Conservation (phyloP, 768 basidiomycete genomes). For the Calocera viscosa region DNA sequence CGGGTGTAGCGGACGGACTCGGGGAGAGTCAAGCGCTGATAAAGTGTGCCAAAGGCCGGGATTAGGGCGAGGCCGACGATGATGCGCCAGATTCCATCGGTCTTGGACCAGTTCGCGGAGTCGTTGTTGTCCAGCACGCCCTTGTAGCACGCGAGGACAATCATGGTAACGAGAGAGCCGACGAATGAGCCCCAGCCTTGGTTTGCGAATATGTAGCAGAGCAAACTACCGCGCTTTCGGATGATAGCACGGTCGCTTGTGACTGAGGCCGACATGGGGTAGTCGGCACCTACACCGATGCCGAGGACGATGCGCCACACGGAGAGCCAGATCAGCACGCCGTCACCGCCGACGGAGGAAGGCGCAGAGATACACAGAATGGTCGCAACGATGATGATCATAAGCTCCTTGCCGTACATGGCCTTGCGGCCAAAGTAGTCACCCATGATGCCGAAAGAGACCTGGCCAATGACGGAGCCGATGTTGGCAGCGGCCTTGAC, state of each 20-base stretch:
- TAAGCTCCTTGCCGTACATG: constrained; percentile 65
- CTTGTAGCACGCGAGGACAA: constrained; percentile 53
- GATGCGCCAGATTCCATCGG: constrained; percentile 70
- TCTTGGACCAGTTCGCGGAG: constrained; percentile 39
- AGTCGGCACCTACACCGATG: constrained; percentile 67
- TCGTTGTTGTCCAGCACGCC: constrained; percentile 46
- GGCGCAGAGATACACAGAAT: constrained; percentile 56
- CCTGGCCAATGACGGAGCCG: constrained; percentile 40
- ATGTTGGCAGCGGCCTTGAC: constrained; percentile 60
- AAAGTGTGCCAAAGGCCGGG: constrained; percentile 61
- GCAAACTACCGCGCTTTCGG: constrained; percentile 54
- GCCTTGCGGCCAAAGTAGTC: constrained; percentile 16
- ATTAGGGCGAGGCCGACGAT: constrained; percentile 60
- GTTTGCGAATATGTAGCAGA: constrained; percentile 65
- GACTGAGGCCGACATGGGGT: constrained; percentile 62
- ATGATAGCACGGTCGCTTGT: constrained; percentile 45
- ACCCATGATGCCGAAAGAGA: constrained; percentile 31
- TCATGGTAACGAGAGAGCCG: constrained; percentile 48
- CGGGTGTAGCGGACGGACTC: constrained; percentile 35
- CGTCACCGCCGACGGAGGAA: constrained; percentile 34
- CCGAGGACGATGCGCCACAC: constrained; percentile 63
- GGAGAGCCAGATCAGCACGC: constrained; percentile 47
- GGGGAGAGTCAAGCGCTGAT: constrained; percentile 60
- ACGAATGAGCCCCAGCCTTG: constrained; percentile 67
- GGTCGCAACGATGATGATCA: constrained; percentile 68